phyloP scores from a whole-genome alignment of 2,329 filamentous ascomycete species.

The Mycosphaerella arachidis region DNA sequence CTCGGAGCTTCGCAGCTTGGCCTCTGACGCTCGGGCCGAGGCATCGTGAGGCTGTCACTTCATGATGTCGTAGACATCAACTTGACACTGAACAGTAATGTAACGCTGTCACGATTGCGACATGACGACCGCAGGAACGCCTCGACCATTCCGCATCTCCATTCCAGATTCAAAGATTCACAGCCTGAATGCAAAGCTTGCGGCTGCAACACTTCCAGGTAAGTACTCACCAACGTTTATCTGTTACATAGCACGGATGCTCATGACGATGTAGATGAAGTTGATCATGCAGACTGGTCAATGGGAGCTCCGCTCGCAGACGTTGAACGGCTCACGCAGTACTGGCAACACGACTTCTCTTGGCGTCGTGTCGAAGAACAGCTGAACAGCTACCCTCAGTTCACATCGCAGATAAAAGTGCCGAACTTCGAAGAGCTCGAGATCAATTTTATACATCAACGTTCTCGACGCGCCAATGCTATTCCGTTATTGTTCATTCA shows the following conservation, averaged over 20 bases:
- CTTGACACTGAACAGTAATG: background rate
- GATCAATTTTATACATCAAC: conserved; percentile 62
- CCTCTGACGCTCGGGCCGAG: background rate
- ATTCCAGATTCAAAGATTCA: conserved; percentile 48
- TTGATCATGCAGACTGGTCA: conserved; percentile 48
- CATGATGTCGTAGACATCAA: background rate
- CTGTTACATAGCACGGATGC: background rate
- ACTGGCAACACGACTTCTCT: conserved; percentile 55
- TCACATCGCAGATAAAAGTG: conserved; percentile 40
- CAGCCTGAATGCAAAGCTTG: conserved; percentile 52
- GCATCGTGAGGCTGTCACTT: background rate
- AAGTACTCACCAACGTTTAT: background rate
- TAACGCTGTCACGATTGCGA: background rate
- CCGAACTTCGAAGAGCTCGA: conserved; percentile 38
- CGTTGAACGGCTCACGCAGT: conserved; percentile 51
- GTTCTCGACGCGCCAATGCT: conserved; percentile 47
- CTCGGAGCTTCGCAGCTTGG: background rate
- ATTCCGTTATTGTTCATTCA: conserved; percentile 65
- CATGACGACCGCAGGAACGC: conserved; percentile 4
- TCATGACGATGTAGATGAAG: conserved; percentile 41
- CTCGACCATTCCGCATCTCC: conserved; percentile 43
- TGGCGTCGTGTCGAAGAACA: conserved; percentile 46
- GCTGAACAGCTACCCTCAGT: conserved; percentile 50
- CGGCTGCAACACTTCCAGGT: conserved; percentile 45
- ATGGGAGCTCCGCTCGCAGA: conserved; percentile 56